Conservation (phyloP, 2,329 filamentous ascomycete genomes). For the Emericellopsis cladophorae region DNA sequence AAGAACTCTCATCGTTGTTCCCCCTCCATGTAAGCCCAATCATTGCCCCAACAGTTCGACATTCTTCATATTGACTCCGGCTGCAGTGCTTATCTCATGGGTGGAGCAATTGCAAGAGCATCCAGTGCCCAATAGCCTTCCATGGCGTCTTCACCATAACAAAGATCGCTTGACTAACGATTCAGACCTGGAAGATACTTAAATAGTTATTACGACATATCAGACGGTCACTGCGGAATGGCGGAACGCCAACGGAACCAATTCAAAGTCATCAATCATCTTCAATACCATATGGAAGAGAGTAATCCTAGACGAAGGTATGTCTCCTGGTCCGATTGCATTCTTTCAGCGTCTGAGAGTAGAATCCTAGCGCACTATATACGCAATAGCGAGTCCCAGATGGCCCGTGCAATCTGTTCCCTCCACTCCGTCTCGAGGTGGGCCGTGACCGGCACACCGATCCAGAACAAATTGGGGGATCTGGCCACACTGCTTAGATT, state of each 20-base stretch:
- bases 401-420: conserved; percentile 20
- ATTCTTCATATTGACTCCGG: conserved; percentile 1
- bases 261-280: conserved; percentile 6
- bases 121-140: conserved; percentile 8
- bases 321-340: neutral
- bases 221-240: conserved; percentile 24
- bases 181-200: conserved; percentile 5
- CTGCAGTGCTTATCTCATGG: conserved; percentile 24
- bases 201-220: conserved; percentile 27
- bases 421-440: conserved; percentile 23
- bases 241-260: conserved; percentile 6
- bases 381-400: conserved; percentile 18
- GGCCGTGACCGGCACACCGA: conserved; percentile 33
- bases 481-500: conserved; percentile 27
- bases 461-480: conserved; percentile 30
- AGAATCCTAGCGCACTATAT: conserved; percentile 24
- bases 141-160: conserved; percentile 15
- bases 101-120: conserved; percentile 21
- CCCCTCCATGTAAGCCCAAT: conserved; percentile 17
- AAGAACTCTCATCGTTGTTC: conserved; percentile 23
- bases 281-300: conserved; percentile 22
- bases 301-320: conserved; percentile 6
- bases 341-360: too few relatives aligned
- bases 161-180: conserved; percentile 8
- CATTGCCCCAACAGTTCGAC: neutral